Evolutionary conservation across 2,329 filamentous ascomycete genomes (phyloP).

Genomic region (Atkinsonella texensis): DNA sequence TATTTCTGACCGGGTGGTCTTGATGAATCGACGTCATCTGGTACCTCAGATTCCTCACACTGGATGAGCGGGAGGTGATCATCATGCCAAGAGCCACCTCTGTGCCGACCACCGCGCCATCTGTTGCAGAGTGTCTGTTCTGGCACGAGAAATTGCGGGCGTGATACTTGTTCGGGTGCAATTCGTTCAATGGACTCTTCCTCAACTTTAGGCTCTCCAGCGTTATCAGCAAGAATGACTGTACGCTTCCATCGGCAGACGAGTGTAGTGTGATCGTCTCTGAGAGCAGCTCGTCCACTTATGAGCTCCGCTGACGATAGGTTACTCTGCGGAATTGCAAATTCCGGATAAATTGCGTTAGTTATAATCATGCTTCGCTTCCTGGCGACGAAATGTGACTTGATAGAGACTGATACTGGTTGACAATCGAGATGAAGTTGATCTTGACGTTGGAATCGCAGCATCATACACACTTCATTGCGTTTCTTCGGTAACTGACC

Average conservation of each 20-base stretch:
- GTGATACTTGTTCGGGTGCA: constrained; percentile 16
- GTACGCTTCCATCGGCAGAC: constrained; percentile 40
- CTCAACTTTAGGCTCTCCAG: constrained; percentile 12
- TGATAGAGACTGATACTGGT: constrained; percentile 32
- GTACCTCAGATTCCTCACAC: background rate
- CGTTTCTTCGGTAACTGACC: constrained; percentile 26
- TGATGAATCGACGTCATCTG: background rate
- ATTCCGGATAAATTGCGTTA: constrained; percentile 36
- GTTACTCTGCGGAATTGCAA: constrained; percentile 13
- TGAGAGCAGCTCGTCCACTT: constrained; percentile 13
- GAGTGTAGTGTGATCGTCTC: constrained; percentile 14
- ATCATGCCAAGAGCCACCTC: constrained; percentile 20
- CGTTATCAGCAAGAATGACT: constrained; percentile 14
- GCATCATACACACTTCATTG: constrained; percentile 31
- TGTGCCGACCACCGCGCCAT: constrained; percentile 18
- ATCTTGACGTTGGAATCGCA: constrained; percentile 25
- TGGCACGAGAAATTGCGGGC: constrained; percentile 15
- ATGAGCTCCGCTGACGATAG: constrained; percentile 2
- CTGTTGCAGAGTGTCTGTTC: constrained; percentile 22
- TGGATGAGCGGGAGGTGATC: background rate
- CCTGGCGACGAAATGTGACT: constrained; percentile 22
- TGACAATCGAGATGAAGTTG: constrained; percentile 13
- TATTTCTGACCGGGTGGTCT: constrained; percentile 34
- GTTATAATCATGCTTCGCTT: constrained; percentile 38
- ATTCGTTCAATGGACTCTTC: constrained; percentile 27